Conservation (phyloP, 2,329 filamentous ascomycete genomes). For the Trichophyton rubrum region DNA sequence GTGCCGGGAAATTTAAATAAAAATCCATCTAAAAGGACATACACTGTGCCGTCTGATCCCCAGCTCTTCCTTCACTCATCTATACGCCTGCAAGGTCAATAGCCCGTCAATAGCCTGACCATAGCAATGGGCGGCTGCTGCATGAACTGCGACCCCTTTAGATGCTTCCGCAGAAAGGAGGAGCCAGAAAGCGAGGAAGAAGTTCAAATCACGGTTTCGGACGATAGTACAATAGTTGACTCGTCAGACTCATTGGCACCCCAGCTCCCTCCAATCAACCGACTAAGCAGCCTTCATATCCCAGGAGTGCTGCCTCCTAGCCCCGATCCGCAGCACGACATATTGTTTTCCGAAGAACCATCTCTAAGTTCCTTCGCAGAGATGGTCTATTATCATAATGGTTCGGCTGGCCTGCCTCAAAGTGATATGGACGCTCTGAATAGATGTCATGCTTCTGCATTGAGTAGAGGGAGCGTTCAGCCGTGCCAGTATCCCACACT, state of each 20-base stretch:
- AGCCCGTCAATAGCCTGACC: not conserved
- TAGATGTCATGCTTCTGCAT: not conserved
- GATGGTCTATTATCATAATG: not conserved
- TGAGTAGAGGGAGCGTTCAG: too few species aligned
- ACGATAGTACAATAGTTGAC: not conserved
- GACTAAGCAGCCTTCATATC: not conserved
- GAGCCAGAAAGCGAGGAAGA: not conserved
- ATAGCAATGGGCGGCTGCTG: not conserved
- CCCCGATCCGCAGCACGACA: not conserved
- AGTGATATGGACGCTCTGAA: not conserved
- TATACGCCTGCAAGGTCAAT: not conserved
- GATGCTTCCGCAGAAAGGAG: not conserved
- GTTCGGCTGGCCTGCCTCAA: not conserved
- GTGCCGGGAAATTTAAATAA: not conserved
- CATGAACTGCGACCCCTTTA: not conserved
- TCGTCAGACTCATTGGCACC: not conserved
- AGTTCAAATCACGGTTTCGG: not conserved
- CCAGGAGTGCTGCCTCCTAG: not conserved
- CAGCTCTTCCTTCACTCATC: not conserved
- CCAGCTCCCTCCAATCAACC: not conserved
- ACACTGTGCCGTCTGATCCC: not conserved
- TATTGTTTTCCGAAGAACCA: not conserved
- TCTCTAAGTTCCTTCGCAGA: not conserved
- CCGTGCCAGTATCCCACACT: not conserved
- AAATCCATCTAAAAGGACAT: not conserved